Base-by-base conservation (phyloP, 2,329 filamentous ascomycete species). In the Fusarium tupiense region DNA sequence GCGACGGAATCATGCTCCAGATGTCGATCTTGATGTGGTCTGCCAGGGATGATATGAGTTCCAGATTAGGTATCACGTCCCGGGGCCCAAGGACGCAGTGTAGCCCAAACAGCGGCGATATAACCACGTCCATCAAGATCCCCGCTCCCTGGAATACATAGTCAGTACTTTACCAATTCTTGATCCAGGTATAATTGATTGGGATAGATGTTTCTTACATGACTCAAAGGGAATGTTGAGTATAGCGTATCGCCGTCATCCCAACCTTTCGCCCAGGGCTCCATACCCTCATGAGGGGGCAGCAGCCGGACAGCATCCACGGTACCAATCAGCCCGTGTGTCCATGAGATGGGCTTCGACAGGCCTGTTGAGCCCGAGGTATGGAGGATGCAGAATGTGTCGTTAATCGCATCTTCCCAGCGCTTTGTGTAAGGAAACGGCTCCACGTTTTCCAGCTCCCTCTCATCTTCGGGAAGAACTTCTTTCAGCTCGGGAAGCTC, bases 331-430 rank as follows among this genome's bases (percentile, higher is more conserved):
- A 80, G 40, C 2, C 69, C 78, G 63, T 86, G 81, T 8, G 80
- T 79, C 72, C 79, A 79, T 5, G 74, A 60, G 22, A 85, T 82
- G 0, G 82, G 83, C 58, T 86, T 86, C 4, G 83, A 83, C 0
- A 83, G 59, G 10, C 85, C 84, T 3, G 84, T 86, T 3, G 82
- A 80, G 3, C 85, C 85, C 8, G 83, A 85, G 0, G 84, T 85
- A 60, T 86, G 84, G 3, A 85, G 63, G 35, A 82, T 77, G 40
- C 82, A 78, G 12, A 85, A 82, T 0, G 81, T 80, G 6, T 84
- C 83, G 37, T 80, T 70, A 0, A 69, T 71, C 12, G 81, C 82
- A 5, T 79, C 74, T 6, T 82, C 79, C n/a, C 81, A 84, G 2
- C 76, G 78, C 61, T 81, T 82, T 3, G 72, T 13, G 49, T 83